A percentile compares a stretch with the other conserved stretches of the same genome.
These are phyloP conservation scores for Neoscytalidium dimidiatum DNA, from an alignment of 2,329 filamentous ascomycete genomes.

Conservation along the genomic window DNA sequence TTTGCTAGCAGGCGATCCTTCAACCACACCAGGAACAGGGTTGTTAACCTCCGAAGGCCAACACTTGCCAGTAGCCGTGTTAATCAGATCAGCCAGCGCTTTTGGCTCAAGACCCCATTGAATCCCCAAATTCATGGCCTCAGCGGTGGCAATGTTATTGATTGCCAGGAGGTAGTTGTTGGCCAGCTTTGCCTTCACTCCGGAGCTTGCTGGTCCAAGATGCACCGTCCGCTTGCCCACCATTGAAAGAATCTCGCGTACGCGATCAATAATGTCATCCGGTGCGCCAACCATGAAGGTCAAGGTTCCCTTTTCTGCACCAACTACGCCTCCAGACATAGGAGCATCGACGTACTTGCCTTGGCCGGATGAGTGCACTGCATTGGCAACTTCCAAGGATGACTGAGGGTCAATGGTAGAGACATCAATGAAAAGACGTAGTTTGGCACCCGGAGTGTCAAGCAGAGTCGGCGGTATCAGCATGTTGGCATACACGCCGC, in stretches of 20 bases:
- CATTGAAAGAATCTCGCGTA: conserved; percentile 68
- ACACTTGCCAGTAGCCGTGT: conserved; percentile 89
- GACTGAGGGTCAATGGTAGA: conserved; percentile 94
- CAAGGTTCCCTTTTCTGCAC: conserved; percentile 80
- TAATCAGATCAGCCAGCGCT: conserved; percentile 81
- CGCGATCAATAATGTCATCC: conserved; percentile 59
- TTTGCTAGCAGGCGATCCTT: conserved; percentile 70
- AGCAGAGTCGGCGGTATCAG: conserved; percentile 60
- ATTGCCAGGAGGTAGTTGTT: conserved; percentile 97
- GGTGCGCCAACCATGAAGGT: conserved; percentile 93
- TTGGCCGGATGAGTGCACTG: conserved; percentile 65
- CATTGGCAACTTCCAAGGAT: conserved; percentile 74
- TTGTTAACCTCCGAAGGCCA: conserved; percentile 98
- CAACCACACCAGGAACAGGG: conserved; percentile 82
- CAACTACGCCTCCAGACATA: conserved; percentile 95
- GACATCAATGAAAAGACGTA: conserved; percentile 88
- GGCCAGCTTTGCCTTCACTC: conserved; percentile 87
- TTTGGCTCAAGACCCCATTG: conserved; percentile 64
- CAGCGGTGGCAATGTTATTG: conserved; percentile 77
- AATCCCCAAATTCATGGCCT: conserved; percentile 67
- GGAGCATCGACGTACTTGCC: conserved; percentile 90
- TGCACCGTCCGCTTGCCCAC: conserved; percentile 90
- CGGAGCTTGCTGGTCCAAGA: conserved; percentile 80
- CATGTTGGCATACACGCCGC: conserved; percentile 64
- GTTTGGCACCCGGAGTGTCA: conserved; percentile 50